These are phyloP conservation scores for Sugiyamaella smithiae DNA, from an alignment of 805 yeast species.

Conservation along the genomic window DNA sequence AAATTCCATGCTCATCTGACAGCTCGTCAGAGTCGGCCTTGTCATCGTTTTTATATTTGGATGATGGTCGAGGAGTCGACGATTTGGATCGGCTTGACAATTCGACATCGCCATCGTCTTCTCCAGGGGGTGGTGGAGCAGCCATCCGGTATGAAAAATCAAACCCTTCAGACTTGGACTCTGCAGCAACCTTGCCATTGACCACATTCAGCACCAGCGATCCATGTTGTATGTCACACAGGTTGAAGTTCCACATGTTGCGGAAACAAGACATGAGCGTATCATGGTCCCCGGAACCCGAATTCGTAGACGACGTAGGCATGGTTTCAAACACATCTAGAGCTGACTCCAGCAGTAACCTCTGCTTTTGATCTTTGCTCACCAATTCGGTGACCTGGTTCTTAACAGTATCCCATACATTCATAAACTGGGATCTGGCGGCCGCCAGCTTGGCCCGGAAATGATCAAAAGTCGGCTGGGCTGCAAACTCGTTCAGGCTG, in stretches of 20 bases:
- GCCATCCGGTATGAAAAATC: constrained; percentile 51
- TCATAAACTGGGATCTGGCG: constrained; percentile 58
- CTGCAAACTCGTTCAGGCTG: constrained; percentile 63
- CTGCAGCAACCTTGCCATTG: constrained; percentile 50
- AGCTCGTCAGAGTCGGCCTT: constrained; percentile 25
- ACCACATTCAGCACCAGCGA: constrained; percentile 43
- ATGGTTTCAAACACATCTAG: constrained; percentile 59
- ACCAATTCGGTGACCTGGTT: constrained; percentile 46
- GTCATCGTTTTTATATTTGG: constrained; percentile 6
- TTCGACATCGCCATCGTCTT: neutral
- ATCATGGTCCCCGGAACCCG: constrained; percentile 35
- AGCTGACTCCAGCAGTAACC: constrained; percentile 51
- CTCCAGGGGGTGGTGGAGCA: neutral
- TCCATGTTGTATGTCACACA: constrained; percentile 60
- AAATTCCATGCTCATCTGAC: constrained; percentile 35
- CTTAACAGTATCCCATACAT: constrained; percentile 60
- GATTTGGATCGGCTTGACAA: neutral
- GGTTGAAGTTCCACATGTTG: constrained; percentile 73
- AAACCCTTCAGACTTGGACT: constrained; percentile 58
- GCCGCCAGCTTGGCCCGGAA: constrained; percentile 62
- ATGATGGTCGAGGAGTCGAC: neutral
- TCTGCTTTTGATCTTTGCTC: constrained; percentile 42
- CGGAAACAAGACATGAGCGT: constrained; percentile 62
- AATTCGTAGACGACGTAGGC: constrained; percentile 23
- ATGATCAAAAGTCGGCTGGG: constrained; percentile 59